phyloP scores from a whole-genome alignment of 805 yeast species.

The Schizosaccharomyces osmophilus region DNA sequence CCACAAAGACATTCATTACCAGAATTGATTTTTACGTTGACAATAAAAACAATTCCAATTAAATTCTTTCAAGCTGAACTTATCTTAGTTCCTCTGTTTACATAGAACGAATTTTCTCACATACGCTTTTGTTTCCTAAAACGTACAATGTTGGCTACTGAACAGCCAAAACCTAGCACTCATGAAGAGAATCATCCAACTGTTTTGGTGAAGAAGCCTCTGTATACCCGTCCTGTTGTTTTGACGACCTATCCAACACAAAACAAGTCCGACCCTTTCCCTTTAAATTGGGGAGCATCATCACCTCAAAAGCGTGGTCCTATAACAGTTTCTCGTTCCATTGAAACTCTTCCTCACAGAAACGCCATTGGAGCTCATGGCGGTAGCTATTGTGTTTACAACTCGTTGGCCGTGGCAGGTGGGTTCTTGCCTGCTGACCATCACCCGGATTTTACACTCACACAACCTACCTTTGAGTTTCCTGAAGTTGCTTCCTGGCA shows the following conservation, averaged over 20 bases:
- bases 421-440: slow-evolving; percentile 29
- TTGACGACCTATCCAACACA: slow-evolving; percentile 33
- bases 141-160: not conserved
- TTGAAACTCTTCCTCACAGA: slow-evolving; percentile 26
- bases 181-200: not conserved
- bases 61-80: not conserved
- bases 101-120: not conserved
- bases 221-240: slow-evolving; percentile 12
- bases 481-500: slow-evolving; percentile 34
- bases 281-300: slow-evolving; percentile 27
- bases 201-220: not conserved
- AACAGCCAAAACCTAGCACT: not conserved
- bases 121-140: not conserved
- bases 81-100: not conserved
- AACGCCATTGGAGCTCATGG: slow-evolving; percentile 18
- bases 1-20: not conserved
- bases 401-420: slow-evolving; percentile 40
- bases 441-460: slow-evolving; percentile 34
- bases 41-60: no score
- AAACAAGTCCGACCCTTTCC: slow-evolving; percentile 23
- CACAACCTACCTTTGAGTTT: slow-evolving; percentile 35
- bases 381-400: slow-evolving; percentile 32
- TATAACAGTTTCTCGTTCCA: slow-evolving; percentile 27
- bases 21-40: not conserved
- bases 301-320: slow-evolving; percentile 19